Percentiles rank a stretch among this genome's conserved stretches.
These are phyloP conservation scores for Beauveria brongniartii DNA, from an alignment of 2,329 filamentous ascomycete genomes.

Conservation along the genomic window DNA sequence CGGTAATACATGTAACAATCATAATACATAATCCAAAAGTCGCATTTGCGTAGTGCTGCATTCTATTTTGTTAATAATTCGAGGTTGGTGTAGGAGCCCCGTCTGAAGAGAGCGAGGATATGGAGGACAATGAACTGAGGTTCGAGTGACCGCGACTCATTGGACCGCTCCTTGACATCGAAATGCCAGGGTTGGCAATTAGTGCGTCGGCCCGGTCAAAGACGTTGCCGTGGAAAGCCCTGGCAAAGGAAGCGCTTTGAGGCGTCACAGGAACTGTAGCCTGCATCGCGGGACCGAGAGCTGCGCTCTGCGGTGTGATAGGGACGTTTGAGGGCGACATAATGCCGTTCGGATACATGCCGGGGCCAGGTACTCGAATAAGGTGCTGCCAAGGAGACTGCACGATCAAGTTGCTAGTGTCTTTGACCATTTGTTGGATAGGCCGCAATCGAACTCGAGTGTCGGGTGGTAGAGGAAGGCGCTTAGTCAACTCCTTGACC, in stretches of 20 bases:
- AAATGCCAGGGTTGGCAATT: slow-evolving; percentile 48
- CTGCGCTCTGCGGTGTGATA: slow-evolving; percentile 83
- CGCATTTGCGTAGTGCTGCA: neutral
- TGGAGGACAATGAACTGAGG: slow-evolving; percentile 31
- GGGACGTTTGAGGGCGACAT: slow-evolving; percentile 32
- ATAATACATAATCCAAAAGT: slow-evolving; percentile 11
- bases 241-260: slow-evolving; percentile 47
- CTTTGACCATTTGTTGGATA: slow-evolving; percentile 74
- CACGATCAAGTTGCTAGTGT: slow-evolving; percentile 65
- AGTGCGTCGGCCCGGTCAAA: slow-evolving; percentile 52
- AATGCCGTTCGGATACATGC: slow-evolving; percentile 13
- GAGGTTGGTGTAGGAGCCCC: slow-evolving; percentile 17
- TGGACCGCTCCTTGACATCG: slow-evolving; percentile 45
- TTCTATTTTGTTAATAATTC: neutral
- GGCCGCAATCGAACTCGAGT: slow-evolving; percentile 68
- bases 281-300: slow-evolving; percentile 81
- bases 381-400: slow-evolving; percentile 49
- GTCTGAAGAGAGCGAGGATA: slow-evolving; percentile 34
- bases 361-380: slow-evolving; percentile 17
- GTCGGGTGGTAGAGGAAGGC: slow-evolving; percentile 51
- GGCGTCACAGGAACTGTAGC: slow-evolving; percentile 75
- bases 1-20: slow-evolving; percentile 7
- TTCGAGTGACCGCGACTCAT: slow-evolving; percentile 35
- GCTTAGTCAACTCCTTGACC: slow-evolving; percentile 48
- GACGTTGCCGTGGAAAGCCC: slow-evolving; percentile 48